phyloP scores from a whole-genome alignment of 78 protist species.

The Ministeria vibrans region DNA sequence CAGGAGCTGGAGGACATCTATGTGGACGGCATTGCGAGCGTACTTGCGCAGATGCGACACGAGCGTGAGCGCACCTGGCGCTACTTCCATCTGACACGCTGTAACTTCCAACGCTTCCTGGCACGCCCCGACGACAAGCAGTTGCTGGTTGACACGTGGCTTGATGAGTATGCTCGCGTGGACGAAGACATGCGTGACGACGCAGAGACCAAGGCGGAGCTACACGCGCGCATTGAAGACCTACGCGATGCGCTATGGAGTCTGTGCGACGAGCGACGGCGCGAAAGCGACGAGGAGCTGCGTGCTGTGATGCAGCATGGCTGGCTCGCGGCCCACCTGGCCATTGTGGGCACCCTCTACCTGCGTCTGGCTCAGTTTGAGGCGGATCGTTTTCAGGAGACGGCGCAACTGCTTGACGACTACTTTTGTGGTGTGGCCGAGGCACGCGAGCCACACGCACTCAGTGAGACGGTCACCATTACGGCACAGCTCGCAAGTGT shows the following conservation, averaged over 20 bases:
- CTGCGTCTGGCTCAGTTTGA: background rate
- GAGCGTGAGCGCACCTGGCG: background rate
- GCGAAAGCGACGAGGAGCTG: background rate
- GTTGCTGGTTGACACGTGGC: background rate
- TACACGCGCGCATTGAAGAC: constrained; percentile 1
- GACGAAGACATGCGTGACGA: background rate
- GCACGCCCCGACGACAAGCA: constrained; percentile 7
- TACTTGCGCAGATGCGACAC: background rate
- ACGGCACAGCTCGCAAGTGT: no score
- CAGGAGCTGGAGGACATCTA: background rate
- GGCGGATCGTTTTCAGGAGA: constrained; percentile 10
- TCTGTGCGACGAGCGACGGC: background rate
- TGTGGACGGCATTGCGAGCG: background rate
- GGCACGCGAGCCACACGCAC: no score
- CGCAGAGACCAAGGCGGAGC: constrained; percentile 13
- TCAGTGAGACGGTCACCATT: no score
- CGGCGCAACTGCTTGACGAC: background rate
- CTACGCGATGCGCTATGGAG: constrained; percentile 16
- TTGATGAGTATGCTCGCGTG: background rate
- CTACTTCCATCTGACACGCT: background rate
- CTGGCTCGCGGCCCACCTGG: background rate
- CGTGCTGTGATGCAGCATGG: background rate
- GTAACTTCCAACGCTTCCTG: background rate
- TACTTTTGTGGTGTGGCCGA: background rate
- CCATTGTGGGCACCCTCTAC: background rate